These are phyloP conservation scores for Xanthoconium stramineum DNA, from an alignment of 768 basidiomycete species.

Conservation along the genomic window DNA sequence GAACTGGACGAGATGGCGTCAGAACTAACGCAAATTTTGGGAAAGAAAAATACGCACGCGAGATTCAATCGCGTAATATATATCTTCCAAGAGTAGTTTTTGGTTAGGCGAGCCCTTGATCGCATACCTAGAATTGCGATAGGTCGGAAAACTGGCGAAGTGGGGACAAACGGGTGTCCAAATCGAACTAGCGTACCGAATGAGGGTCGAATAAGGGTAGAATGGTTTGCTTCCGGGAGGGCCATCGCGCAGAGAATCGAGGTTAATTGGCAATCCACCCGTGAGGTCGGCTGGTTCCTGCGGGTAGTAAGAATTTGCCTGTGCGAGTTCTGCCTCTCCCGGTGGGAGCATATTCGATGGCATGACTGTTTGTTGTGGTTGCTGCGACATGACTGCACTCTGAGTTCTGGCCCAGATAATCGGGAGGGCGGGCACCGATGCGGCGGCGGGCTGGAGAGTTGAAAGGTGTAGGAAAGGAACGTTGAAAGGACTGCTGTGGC, in stretches of 20 bases:
- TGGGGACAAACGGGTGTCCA: not conserved
- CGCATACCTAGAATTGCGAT: conserved; percentile 58
- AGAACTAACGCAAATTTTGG: conserved; percentile 2
- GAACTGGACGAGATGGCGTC: conserved; percentile 48
- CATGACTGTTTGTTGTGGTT: conserved; percentile 50
- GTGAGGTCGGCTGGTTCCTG: conserved; percentile 76
- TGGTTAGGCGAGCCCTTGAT: conserved; percentile 90
- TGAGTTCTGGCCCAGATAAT: conserved; percentile 6
- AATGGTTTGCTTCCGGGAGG: conserved; percentile 89
- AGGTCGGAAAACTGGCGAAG: not conserved
- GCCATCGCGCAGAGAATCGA: conserved; percentile 82
- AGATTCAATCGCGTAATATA: conserved; percentile 89
- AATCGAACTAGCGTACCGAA: conserved; percentile 55
- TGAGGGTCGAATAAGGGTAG: conserved; percentile 88
- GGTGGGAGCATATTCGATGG: conserved; percentile 62
- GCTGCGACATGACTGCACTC: conserved; percentile 45
- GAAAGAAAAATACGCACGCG: conserved; percentile 49
- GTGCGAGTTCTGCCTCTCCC: conserved; percentile 47
- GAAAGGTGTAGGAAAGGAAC: conserved; percentile 32
- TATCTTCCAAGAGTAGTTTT: conserved; percentile 82
- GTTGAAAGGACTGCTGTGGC: conserved; percentile 47
- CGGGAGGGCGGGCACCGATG: conserved; percentile 11
- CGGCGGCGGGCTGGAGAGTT: conserved; percentile 19
- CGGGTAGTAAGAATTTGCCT: conserved; percentile 64
- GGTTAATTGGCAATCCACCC: conserved; percentile 80